phyloP scores from a whole-genome alignment of 1,284 basidiomycete genomes.

The Naganishia sp. region DNA sequence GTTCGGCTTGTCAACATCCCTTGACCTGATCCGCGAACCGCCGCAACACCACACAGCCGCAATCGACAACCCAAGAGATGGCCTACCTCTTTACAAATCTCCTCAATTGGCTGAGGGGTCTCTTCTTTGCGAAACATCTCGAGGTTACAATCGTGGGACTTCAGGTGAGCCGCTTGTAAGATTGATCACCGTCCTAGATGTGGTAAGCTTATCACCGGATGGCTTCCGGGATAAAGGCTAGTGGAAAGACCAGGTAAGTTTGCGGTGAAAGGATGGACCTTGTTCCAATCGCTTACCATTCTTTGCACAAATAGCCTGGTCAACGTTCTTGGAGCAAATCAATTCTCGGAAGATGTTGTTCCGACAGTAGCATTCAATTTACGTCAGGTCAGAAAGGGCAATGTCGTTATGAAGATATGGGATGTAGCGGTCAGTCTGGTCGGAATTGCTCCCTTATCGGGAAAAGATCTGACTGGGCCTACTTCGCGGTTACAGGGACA shows the following conservation, averaged over 20 bases:
- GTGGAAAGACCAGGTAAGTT: slow-evolving; percentile 80
- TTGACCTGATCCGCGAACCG: not conserved
- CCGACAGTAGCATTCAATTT: slow-evolving; percentile 89
- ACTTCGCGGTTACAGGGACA: slow-evolving; percentile 62
- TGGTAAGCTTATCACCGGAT: slow-evolving; percentile 3
- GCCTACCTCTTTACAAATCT: slow-evolving; percentile 66
- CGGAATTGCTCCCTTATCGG: not conserved
- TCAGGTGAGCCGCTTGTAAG: slow-evolving; percentile 61
- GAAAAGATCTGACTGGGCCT: slow-evolving; percentile 54
- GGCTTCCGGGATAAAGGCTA: slow-evolving; percentile 63
- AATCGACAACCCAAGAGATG: slow-evolving; percentile 53
- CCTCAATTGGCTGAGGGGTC: slow-evolving; percentile 60
- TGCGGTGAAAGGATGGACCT: not conserved
- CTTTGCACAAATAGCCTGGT: slow-evolving; percentile 58
- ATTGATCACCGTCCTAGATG: not conserved
- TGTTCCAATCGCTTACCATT: too few relatives aligned
- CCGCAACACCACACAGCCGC: not conserved
- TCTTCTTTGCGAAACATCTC: slow-evolving; percentile 84
- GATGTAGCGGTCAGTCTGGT: slow-evolving; percentile 68
- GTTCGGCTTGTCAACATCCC: not conserved
- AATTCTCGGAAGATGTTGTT: slow-evolving; percentile 92
- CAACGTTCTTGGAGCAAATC: slow-evolving; percentile 82
- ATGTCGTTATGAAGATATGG: slow-evolving; percentile 91
- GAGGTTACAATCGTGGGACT: slow-evolving; percentile 93
- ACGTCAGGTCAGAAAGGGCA: slow-evolving; percentile 72